Evolutionary conservation across 148 eudicot genomes (phyloP), one percentile per base, ranked within the genome.

Genomic region (Camellia japonica): DNA sequence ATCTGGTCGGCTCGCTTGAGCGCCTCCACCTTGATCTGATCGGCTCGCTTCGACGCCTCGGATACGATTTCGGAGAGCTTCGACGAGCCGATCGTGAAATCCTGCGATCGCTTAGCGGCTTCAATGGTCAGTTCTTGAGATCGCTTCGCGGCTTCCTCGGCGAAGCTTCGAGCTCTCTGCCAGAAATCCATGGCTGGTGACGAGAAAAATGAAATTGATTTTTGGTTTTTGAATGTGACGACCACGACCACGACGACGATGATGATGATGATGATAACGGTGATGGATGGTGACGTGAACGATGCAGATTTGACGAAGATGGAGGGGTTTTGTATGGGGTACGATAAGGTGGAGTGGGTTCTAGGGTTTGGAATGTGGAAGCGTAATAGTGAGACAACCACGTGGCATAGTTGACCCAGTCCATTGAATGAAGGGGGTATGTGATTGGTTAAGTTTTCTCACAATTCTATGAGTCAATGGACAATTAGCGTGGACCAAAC

Each of bases 71-170:
- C 97, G 68, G 93, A 81, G 44, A 91, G 46, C 60, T 85, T 83
- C 4, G 93, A 82, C 58, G 87, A 78, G 55, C 82, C 82, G 46
- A 92, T 81, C 0, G 89, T 85, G 73, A 90, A 80, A 63, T 89
- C 87, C 75, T 91, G 92, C 0, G 94, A 89, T n/a, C 86, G 82
- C 73, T 80, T 82, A 0, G 89, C 89, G 0, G 92, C 90, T 60
- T 87, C 91, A 46, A 47, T 76, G 4, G 94, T 87, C 2, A 90
- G 84, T 70, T 90, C 90, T 15, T 91, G 92, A 0, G 97, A 88
- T 51, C 84, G 81, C 80, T 85, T 90, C 4, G 98, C 97, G 0
- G 97, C 93, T 72, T 93, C 97, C 78, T 89, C 93, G 44, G 97
- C 98, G 74, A 93, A 87, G n/a, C 46, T 90, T 14, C 89, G 89